Conservation (phyloP, 2,329 filamentous ascomycete genomes). For the Fusarium abutilonis region DNA sequence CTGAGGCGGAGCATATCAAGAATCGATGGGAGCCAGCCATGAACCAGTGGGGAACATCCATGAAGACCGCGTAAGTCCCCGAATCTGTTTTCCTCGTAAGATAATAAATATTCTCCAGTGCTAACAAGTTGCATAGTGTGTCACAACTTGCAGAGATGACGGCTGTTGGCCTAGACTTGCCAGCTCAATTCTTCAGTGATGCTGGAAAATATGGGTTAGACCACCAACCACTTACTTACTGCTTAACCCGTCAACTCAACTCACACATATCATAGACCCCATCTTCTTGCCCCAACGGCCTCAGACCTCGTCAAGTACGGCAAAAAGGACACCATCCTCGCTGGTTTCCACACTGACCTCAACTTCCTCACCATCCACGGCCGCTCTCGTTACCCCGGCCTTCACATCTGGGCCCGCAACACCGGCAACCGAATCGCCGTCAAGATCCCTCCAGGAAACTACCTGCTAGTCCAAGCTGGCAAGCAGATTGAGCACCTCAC, state of each 20-base stretch:
- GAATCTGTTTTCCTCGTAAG: neutral
- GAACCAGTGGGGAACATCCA: constrained; percentile 67
- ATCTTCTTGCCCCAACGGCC: constrained; percentile 69
- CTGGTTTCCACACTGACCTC: constrained; percentile 71
- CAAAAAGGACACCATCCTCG: constrained; percentile 65
- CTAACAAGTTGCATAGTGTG: constrained; percentile 52
- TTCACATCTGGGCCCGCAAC: constrained; percentile 72
- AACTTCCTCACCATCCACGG: constrained; percentile 74
- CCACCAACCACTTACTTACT: neutral
- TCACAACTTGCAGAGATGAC: constrained; percentile 68
- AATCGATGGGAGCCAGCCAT: constrained; percentile 64
- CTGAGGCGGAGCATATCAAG: constrained; percentile 59
- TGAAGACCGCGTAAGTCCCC: constrained; percentile 65
- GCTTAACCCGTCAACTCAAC: neutral
- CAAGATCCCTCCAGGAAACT: constrained; percentile 65
- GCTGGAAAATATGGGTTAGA: constrained; percentile 65
- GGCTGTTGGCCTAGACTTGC: constrained; percentile 65
- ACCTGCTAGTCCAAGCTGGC: constrained; percentile 69
- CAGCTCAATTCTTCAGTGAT: constrained; percentile 62
- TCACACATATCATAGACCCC: constrained; percentile 55
- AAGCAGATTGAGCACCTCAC: constrained; percentile 72
- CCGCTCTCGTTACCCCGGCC: constrained; percentile 68
- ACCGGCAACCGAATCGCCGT: constrained; percentile 68
- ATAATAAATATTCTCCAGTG: too few relatives aligned
- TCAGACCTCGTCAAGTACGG: constrained; percentile 66